Percentiles rank a stretch among this genome's conserved stretches.
phyloP scores from a whole-genome alignment of 176 grass and related monocot genomes.

The Aegilops longissima region DNA sequence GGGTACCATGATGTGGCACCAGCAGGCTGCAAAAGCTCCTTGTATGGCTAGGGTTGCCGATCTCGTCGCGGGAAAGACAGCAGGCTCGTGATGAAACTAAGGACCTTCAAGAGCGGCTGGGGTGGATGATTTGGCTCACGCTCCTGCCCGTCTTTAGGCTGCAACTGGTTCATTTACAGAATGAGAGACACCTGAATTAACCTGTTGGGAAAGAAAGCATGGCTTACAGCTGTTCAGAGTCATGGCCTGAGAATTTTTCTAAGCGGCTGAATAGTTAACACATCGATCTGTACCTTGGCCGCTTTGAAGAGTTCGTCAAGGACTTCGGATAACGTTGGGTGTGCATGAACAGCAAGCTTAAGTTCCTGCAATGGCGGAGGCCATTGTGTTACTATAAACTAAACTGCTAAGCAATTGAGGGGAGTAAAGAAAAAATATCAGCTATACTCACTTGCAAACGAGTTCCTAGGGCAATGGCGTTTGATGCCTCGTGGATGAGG shows the following conservation, averaged over 20 bases:
- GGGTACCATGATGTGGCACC: background rate
- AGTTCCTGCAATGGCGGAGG: conserved; percentile 48
- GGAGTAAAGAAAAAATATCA: background rate
- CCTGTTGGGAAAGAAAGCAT: conserved; percentile 54
- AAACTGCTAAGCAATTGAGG: background rate
- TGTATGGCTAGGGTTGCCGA: background rate
- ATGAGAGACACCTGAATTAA: conserved; percentile 62
- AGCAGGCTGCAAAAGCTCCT: background rate
- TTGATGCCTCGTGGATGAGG: conserved; percentile 93
- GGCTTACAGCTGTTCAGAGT: conserved; percentile 39
- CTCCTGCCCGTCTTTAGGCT: conserved; percentile 39
- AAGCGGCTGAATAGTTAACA: background rate
- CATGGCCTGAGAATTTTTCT: background rate
- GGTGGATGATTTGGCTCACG: conserved; percentile 34
- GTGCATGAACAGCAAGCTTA: conserved; percentile 80
- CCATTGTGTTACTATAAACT: background rate
- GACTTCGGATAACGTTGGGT: conserved; percentile 91
- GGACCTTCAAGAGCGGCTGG: conserved; percentile 47
- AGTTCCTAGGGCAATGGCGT: conserved; percentile 90
- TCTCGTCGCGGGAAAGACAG: conserved; percentile 12
- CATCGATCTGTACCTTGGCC: conserved; percentile 55
- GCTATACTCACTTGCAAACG: conserved; percentile 58
- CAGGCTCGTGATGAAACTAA: conserved; percentile 44
- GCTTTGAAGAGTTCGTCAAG: conserved; percentile 92
- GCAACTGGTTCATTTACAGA: conserved; percentile 90